These are phyloP conservation scores for Trichoderma sp. DNA, from an alignment of 2,329 filamentous ascomycete genomes.

Conservation along the genomic window DNA sequence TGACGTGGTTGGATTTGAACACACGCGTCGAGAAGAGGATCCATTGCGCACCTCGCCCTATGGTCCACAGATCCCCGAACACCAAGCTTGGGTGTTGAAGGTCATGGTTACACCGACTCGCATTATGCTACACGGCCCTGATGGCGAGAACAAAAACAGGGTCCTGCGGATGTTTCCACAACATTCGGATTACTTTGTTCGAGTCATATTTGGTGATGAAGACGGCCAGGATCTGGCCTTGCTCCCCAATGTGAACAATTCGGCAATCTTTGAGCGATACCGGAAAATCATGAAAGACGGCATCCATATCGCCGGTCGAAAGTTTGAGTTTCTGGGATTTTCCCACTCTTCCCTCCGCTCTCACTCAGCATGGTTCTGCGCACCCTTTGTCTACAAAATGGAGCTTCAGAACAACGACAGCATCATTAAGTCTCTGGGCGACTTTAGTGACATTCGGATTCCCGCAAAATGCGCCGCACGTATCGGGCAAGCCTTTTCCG, in stretches of 20 bases:
- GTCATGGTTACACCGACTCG: constrained; percentile 59
- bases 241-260: constrained; percentile 46
- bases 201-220: constrained; percentile 73
- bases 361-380: constrained; percentile 65
- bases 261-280: constrained; percentile 58
- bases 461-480: constrained; percentile 57
- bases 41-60: constrained; percentile 27
- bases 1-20: constrained; percentile 41
- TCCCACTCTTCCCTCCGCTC: constrained; percentile 73
- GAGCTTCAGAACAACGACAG: constrained; percentile 36
- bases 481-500: constrained; percentile 68
- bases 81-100: constrained; percentile 52
- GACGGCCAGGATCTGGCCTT: constrained; percentile 62
- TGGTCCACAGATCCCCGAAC: constrained; percentile 30
- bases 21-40: constrained; percentile 30
- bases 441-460: constrained; percentile 49
- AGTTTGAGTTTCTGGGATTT: constrained; percentile 69
- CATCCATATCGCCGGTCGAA: constrained; percentile 60
- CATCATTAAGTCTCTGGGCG: constrained; percentile 49
- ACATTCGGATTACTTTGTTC: constrained; percentile 61
- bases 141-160: constrained; percentile 65
- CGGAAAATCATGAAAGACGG: constrained; percentile 54
- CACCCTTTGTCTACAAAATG: constrained; percentile 40
- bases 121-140: constrained; percentile 56
- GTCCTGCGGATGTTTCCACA: constrained; percentile 64